These are phyloP conservation scores for Blastobotrys malaysiensis DNA, from an alignment of 1,139 yeast species.

Conservation along the genomic window DNA sequence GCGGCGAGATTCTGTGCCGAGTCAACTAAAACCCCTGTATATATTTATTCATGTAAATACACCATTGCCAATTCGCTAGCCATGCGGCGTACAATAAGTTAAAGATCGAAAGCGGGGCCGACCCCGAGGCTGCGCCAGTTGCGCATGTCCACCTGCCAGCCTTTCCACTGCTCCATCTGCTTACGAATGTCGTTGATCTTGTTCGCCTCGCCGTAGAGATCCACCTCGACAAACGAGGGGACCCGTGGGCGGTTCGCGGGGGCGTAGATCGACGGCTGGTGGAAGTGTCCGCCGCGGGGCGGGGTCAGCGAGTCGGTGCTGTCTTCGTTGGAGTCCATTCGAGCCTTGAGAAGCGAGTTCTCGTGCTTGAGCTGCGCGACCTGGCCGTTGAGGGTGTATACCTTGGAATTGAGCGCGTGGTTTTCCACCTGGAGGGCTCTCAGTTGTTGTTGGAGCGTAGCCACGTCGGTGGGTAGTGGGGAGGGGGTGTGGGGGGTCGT, in stretches of 20 bases:
- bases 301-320: constrained; percentile 26
- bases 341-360: constrained; percentile 18
- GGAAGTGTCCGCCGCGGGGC: constrained; percentile 11
- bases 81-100: constrained; percentile 11
- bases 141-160: constrained; percentile 85
- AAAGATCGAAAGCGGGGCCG: constrained; percentile 54
- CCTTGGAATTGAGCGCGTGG: constrained; percentile 19
- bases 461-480: neutral
- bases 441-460: constrained; percentile 3
- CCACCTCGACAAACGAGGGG: constrained; percentile 34
- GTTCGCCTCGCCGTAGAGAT: constrained; percentile 32
- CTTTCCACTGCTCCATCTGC: constrained; percentile 59
- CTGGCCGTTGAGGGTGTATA: constrained; percentile 1
- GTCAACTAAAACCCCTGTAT: constrained; percentile 41
- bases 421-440: constrained; percentile 26
- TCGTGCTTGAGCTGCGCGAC: constrained; percentile 24
- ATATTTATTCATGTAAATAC: constrained; percentile 7
- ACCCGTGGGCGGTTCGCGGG: constrained; percentile 19
- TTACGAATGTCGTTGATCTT: constrained; percentile 26
- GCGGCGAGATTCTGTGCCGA: constrained; percentile 80
- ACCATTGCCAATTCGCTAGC: too few relatives aligned
- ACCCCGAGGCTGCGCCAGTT: constrained; percentile 64
- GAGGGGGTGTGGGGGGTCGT: neutral
- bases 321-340: constrained; percentile 14
- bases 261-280: constrained; percentile 11